Evolutionary conservation across 345 rosid species (phyloP), one percentile per base, ranked within the genome.

Genomic region (Populus simonii): DNA sequence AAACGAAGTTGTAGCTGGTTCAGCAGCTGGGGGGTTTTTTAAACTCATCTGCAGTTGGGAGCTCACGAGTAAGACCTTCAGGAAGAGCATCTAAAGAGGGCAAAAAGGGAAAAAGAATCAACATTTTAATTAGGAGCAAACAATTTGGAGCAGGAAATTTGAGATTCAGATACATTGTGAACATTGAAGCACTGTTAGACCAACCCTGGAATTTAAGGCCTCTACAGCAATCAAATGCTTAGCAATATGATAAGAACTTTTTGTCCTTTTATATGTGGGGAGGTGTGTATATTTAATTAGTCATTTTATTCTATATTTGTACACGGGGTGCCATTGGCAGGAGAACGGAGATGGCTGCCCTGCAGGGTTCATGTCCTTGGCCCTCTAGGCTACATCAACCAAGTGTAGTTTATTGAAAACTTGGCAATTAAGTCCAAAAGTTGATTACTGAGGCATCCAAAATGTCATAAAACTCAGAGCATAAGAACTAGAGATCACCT

Each of bases 61-160:
- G 96, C 89, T 96, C 98, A 7, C 73, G 92, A 10, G 89, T 83
- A 62, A 96, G 93, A 82, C 99, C 99, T 83, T 91, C 94, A 0
- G 99, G 99, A 75, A 92, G 92, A 68, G 87, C 76, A 82, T 81
- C 99, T 92, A 88, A 38, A 43, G 45, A 70, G 35, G 31, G 47
- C 53, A 69, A 68, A 8, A 6, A 38, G 71, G 20, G 7, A 23
- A 7, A 38, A 38, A 9, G 68, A 31, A 31, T 53, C 25, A 35
- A 47, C 8, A 20, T 16, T 15, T 27, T 39, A 41, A 18, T 63
- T 7, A 35, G 53, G 36, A 22, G 43, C 29, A 17, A 20, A 43
- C 35, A 41, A 12, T 47, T 1, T 47, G 43, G 55, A 53, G 0
- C 23, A 33, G 17, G 35, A 36, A 13, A 47, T 45, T 23, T 36